These are phyloP conservation scores for Syncephalastrum sp. DNA, from an alignment of 371 early-diverging fungal genomes.

Conservation along the genomic window DNA sequence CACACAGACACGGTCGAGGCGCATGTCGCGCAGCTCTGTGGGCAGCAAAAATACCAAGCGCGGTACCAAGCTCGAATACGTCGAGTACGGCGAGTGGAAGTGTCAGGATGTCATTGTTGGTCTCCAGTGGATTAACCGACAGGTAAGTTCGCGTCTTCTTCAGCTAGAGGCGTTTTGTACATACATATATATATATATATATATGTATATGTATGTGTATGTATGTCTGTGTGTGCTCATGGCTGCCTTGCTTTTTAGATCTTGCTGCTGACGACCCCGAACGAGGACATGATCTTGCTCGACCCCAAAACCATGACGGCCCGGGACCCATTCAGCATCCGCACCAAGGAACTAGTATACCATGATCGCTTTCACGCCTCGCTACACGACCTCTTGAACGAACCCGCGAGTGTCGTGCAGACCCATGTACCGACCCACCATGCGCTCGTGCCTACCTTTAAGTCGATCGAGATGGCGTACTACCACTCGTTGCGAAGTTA, in stretches of 20 bases:
- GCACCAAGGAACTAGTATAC: conserved; percentile 57
- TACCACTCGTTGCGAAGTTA: conserved; percentile 65
- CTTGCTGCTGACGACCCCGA: conserved; percentile 59
- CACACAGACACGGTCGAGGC: conserved; percentile 7
- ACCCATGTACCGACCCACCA: not conserved
- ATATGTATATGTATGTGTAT: too few relatives aligned
- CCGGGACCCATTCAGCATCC: conserved; percentile 61
- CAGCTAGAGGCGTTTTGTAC: too few relatives aligned
- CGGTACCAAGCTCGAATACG: conserved; percentile 47
- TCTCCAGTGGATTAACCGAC: conserved; percentile 74
- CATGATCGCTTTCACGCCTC: conserved; percentile 65
- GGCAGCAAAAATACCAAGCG: conserved; percentile 25
- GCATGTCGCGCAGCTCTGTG: conserved; percentile 3
- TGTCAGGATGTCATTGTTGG: conserved; percentile 68
- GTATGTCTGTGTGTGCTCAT: not conserved
- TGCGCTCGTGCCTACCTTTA: conserved; percentile 18
- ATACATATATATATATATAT: too few relatives aligned
- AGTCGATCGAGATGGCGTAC: conserved; percentile 68
- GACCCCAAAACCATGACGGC: conserved; percentile 64
- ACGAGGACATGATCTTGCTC: conserved; percentile 70
- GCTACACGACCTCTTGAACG: conserved; percentile 26
- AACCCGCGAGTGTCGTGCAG: conserved; percentile 10
- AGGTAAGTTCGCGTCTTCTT: conserved; percentile 56
- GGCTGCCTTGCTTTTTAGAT: conserved; percentile 35
- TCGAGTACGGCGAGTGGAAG: conserved; percentile 60